Base-by-base conservation (phyloP, 495 filamentous ascomycete species). In the Durotheca rogersii region DNA sequence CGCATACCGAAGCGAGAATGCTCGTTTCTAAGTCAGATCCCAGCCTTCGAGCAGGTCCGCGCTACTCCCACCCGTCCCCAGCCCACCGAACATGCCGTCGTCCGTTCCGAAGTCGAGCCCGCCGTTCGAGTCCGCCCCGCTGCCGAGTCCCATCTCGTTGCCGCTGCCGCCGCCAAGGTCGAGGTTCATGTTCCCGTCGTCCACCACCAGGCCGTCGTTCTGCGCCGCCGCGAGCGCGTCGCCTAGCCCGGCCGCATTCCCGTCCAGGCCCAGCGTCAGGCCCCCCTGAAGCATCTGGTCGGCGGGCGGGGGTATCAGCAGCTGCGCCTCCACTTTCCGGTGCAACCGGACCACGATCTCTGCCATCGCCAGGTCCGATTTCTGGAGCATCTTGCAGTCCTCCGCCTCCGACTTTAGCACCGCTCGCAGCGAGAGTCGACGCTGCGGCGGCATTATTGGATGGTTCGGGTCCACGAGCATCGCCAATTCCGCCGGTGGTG, bases 321-420 rank as follows among this genome's bases (percentile, higher is more conserved):
- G 60, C 58, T 75, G 80, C 3, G 82, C 74, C 57, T 91, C 86
- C 4, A 95, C 88, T 14, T 86, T 80, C 1, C 88, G 76, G 63
- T 82, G 77, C 15, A 96, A 74, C 2, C 90, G 81, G 2, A 94
- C 84, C n/a, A 90, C 71, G 1, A 82, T 74, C 55, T 89, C 83
- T 0, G 89, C 89, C 33, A 80, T 72, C 0, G 70, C 41, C 4
- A 75, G 70, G 40, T 91, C 82, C 21, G 71, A 72, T 47, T 84
- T 82, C 7, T 84, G 77, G 0, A 86, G 62, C 14, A 73, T 77
- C 14, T 80, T 76, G 16, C 83, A 83, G 40, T 83, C 76, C 6
- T 86, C 80, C 11, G 82, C 81, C 38, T 82, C 76, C 2, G 74
- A 62, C 34, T 80, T 79, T 9, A 96, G 73, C n/a, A 81, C 81